phyloP scores from a whole-genome alignment of 805 yeast species.

The Clavispora carvajalis region DNA sequence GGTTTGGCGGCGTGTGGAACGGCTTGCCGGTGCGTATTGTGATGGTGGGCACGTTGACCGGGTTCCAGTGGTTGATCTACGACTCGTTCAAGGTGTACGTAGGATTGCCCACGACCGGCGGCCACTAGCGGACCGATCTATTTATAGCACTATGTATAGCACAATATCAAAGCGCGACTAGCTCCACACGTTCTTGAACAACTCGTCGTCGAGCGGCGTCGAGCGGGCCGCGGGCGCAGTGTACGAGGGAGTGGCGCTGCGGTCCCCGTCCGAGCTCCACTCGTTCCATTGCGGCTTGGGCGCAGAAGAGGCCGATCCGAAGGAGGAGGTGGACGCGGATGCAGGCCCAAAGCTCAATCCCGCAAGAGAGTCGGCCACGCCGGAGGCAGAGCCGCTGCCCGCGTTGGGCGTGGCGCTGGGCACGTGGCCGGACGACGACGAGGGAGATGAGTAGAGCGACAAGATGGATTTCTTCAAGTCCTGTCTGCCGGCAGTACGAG shows the following conservation, averaged over 20 bases:
- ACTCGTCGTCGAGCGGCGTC: slow-evolving; percentile 47
- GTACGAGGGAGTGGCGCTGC: slow-evolving; percentile 4
- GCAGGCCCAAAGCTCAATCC: slow-evolving; percentile 17
- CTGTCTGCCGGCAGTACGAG: slow-evolving; percentile 4
- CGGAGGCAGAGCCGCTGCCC: slow-evolving; percentile 4
- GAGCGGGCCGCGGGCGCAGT: not conserved
- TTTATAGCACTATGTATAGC: too few relatives aligned
- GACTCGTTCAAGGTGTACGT: slow-evolving; percentile 93
- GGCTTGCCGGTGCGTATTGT: slow-evolving; percentile 91
- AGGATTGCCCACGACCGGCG: slow-evolving; percentile 93
- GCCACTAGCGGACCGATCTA: slow-evolving; percentile 26
- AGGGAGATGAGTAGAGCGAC: slow-evolving; percentile 68
- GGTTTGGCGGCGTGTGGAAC: slow-evolving; percentile 90
- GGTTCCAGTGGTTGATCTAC: slow-evolving; percentile 94
- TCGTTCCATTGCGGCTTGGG: slow-evolving; percentile 24
- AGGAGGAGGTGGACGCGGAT: not conserved
- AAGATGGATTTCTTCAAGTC: slow-evolving; percentile 89
- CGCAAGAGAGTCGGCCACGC: slow-evolving; percentile 16
- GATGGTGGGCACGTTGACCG: slow-evolving; percentile 97
- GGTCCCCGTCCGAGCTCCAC: slow-evolving; percentile 24
- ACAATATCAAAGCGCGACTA: not conserved
- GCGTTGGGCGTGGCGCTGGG: not conserved
- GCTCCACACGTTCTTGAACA: slow-evolving; percentile 65
- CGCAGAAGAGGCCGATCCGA: slow-evolving; percentile 1
- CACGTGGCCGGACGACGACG: slow-evolving; percentile 43